A percentile compares a stretch with the other conserved stretches of the same genome.
Evolutionary conservation across 2,329 filamentous ascomycete genomes (phyloP).

Genomic region (Akanthomyces lecanii): DNA sequence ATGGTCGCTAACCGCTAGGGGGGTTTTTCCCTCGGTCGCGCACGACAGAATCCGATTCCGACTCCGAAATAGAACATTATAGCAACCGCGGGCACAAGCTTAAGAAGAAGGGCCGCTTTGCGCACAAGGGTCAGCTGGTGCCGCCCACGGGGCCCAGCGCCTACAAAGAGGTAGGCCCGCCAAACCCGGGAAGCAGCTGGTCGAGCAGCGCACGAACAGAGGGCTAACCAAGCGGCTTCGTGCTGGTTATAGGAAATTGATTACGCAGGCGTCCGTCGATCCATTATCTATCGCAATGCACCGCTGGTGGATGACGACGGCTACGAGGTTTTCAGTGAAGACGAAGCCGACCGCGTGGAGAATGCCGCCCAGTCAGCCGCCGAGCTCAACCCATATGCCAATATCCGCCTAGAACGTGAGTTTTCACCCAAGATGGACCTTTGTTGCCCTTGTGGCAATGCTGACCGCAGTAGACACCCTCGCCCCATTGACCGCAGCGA

Average conservation of each 20-base stretch:
- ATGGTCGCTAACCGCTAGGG: slow-evolving; percentile 25
- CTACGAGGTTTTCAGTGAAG: slow-evolving; percentile 69
- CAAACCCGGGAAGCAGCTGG: background rate
- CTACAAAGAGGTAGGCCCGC: slow-evolving; percentile 62
- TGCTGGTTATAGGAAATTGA: slow-evolving; percentile 55
- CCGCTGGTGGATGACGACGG: slow-evolving; percentile 72
- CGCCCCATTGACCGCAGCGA: slow-evolving; percentile 68
- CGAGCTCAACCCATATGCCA: slow-evolving; percentile 70
- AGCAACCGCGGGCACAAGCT: slow-evolving; percentile 77
- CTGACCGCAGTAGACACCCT: slow-evolving; percentile 57
- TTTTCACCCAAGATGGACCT: slow-evolving; percentile 15
- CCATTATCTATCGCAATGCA: slow-evolving; percentile 71
- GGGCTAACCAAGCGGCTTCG: background rate
- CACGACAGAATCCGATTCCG: slow-evolving; percentile 68
- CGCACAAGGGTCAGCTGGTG: slow-evolving; percentile 65
- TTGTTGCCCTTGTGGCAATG: slow-evolving; percentile 3
- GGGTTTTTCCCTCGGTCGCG: background rate
- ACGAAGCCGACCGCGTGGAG: slow-evolving; percentile 61
- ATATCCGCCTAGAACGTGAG: slow-evolving; percentile 67
- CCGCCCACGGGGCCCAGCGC: slow-evolving; percentile 60
- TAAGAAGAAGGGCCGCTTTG: slow-evolving; percentile 68
- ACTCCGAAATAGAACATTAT: slow-evolving; percentile 63
- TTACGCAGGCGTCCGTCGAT: slow-evolving; percentile 67
- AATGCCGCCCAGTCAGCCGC: slow-evolving; percentile 60
- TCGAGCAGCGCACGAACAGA: background rate